Conservation (phyloP, 2,329 filamentous ascomycete species). For the Hymenoscyphus repandus region DNA sequence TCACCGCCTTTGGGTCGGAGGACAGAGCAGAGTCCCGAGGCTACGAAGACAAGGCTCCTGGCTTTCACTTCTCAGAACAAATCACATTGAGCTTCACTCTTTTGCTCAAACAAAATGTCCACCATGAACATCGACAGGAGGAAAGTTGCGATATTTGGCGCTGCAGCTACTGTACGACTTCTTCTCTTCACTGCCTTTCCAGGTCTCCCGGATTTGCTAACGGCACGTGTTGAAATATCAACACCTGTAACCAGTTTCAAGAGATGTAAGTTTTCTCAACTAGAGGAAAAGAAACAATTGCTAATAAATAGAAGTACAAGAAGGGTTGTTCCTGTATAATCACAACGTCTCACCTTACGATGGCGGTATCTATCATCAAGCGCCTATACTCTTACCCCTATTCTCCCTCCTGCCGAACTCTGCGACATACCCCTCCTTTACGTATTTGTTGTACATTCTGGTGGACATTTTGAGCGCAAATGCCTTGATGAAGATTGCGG, state of each 20-base stretch:
- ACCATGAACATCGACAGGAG: constrained; percentile 50
- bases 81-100: constrained; percentile 18
- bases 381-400: constrained; percentile 82
- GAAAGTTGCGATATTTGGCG: constrained; percentile 64
- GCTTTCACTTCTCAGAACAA: background rate
- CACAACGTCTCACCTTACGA: constrained; percentile 97
- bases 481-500: constrained; percentile 72
- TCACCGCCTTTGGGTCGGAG: constrained; percentile 10
- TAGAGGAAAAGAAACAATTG: background rate
- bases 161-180: constrained; percentile 73
- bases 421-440: constrained; percentile 62
- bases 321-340: constrained; percentile 92
- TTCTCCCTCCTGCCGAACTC: constrained; percentile 82
- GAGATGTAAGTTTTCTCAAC: constrained; percentile 58
- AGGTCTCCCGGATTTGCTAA: constrained; percentile 75
- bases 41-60: background rate
- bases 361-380: constrained; percentile 78
- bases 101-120: constrained; percentile 11
- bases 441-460: constrained; percentile 72
- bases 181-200: constrained; percentile 78
- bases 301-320: constrained; percentile 62
- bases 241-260: constrained; percentile 98
- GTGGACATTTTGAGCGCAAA: constrained; percentile 79
- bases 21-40: background rate
- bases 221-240: constrained; percentile 89